Evolutionary conservation across 768 basidiomycete genomes (phyloP), one percentile per base, ranked within the genome.

Genomic region (Vararia minispora): DNA sequence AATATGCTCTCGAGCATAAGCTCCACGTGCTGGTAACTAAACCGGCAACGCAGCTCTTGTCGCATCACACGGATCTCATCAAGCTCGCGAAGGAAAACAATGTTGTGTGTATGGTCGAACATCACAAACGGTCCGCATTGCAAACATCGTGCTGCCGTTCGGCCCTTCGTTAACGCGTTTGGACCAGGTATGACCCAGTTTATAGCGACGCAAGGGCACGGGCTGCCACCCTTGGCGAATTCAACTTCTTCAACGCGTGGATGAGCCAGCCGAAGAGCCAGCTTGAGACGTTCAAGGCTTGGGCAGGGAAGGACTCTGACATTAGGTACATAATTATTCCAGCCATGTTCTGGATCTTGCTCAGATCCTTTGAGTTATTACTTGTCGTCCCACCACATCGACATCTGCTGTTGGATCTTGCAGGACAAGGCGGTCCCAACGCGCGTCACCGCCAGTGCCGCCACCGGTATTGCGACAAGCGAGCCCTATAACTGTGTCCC

Each of bases 241-340:
- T 91, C 64, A 94, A 91, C 63, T 94, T 89, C 61, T 94, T 90
- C 74, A 86, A 67, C 49, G 86, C 89, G 26, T 94, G 91, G 88
- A 95, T 95, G 91, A 89, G 85, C 53, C 91, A 94, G 58, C 91
- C 91, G 29, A 95, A 95, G 63, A 79, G 75, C 51, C 91, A 95
- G 59, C 71, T 95, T 20, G 86, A 90, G 59, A 94, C 91, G 0
- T 95, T 94, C 75, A 77, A 78, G 40, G 84, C 85, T 6, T 95
- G 91, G 91, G 91, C 90, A 18, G 91, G 90, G 26, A 88, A 81
- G 60, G 87, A 91, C 57, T 87, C 85, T 24, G 90, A 94, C 49
- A 91, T 94, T 62, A 88, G 83, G 80, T 74, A 37, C 46, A 49
- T 27, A 8, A 17, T 37, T 39, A 16, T 22, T 18, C 14, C 30